These are phyloP conservation scores for Grosmannia huntii DNA, from an alignment of 2,329 filamentous ascomycete species.

Conservation along the genomic window DNA sequence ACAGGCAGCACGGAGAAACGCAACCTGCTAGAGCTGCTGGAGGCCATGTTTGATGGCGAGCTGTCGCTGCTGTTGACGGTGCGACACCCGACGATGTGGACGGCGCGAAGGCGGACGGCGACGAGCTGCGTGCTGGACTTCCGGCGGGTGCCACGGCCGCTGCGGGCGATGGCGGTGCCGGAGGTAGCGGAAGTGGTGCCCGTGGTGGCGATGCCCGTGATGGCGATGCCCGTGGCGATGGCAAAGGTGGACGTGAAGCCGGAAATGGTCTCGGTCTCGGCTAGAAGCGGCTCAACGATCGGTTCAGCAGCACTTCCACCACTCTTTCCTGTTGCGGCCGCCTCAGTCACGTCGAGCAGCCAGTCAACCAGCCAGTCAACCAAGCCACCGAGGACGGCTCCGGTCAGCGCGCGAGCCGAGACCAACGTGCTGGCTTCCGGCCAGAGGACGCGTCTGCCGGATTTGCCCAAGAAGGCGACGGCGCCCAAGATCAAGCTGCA, in stretches of 20 bases:
- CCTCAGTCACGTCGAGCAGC: not conserved
- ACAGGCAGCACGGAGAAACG: constrained; percentile 35
- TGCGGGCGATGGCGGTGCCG: not conserved
- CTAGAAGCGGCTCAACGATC: too few relatives aligned
- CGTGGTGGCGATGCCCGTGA: not conserved
- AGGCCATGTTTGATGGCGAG: constrained; percentile 35
- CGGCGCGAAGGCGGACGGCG: constrained; percentile 15
- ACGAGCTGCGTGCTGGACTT: constrained; percentile 9
- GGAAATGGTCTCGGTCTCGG: not conserved
- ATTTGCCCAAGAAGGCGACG: constrained; percentile 5
- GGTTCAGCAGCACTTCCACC: not conserved
- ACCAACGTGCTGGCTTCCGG: not conserved
- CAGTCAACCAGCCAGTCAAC: too few relatives aligned
- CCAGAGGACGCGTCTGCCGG: constrained; percentile 4
- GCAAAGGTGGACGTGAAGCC: too few relatives aligned
- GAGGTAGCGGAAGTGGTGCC: not conserved
- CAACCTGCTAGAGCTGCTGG: constrained; percentile 38
- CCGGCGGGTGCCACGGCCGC: constrained; percentile 9
- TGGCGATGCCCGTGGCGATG: too few relatives aligned
- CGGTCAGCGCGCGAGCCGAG: not conserved
- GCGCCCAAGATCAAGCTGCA: constrained; percentile 13
- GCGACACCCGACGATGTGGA: constrained; percentile 34
- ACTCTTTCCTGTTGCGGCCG: not conserved
- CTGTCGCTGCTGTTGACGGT: constrained; percentile 32
- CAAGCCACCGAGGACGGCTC: not conserved